These are phyloP conservation scores for Corchorus capsularis DNA, from an alignment of 345 rosid genomes.

Conservation along the genomic window DNA sequence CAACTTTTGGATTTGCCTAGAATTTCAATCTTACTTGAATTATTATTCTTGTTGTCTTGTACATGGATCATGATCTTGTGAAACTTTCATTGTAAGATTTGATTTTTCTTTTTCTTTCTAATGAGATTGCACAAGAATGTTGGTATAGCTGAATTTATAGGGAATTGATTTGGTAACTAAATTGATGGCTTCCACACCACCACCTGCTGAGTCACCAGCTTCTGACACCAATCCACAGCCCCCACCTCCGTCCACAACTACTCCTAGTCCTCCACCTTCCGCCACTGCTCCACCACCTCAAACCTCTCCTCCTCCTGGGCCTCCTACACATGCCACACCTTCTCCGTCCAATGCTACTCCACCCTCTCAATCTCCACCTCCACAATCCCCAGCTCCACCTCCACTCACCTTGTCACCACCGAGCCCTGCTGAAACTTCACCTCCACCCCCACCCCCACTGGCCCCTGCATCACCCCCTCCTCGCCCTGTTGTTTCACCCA, in stretches of 20 bases:
- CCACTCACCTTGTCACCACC: conserved; percentile 25
- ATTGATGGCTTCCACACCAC: conserved; percentile 63
- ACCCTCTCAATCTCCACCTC: conserved; percentile 34
- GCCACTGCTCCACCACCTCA: conserved; percentile 33
- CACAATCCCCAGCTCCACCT: conserved; percentile 30
- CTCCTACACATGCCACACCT: conserved; percentile 31
- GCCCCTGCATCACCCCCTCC: conserved; percentile 23
- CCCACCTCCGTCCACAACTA: conserved; percentile 15
- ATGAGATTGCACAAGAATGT: conserved; percentile 1
- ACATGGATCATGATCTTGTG: background rate
- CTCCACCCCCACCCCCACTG: conserved; percentile 31
- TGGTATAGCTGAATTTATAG: conserved; percentile 24
- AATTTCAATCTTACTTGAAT: conserved; percentile 13
- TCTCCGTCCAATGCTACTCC: conserved; percentile 37
- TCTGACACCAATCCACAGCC: conserved; percentile 26
- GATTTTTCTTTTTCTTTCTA: background rate
- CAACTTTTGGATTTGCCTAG: conserved; percentile 20
- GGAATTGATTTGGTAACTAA: conserved; percentile 11
- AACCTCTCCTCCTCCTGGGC: conserved; percentile 29
- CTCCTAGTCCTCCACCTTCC: conserved; percentile 34
- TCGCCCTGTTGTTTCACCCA: conserved; percentile 28
- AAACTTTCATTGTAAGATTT: background rate
- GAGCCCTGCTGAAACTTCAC: conserved; percentile 22
- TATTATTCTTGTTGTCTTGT: conserved; percentile 10
- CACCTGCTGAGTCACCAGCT: conserved; percentile 49